phyloP scores from a whole-genome alignment of 2,329 filamentous ascomycete genomes.

The Tolypocladium tundrense region DNA sequence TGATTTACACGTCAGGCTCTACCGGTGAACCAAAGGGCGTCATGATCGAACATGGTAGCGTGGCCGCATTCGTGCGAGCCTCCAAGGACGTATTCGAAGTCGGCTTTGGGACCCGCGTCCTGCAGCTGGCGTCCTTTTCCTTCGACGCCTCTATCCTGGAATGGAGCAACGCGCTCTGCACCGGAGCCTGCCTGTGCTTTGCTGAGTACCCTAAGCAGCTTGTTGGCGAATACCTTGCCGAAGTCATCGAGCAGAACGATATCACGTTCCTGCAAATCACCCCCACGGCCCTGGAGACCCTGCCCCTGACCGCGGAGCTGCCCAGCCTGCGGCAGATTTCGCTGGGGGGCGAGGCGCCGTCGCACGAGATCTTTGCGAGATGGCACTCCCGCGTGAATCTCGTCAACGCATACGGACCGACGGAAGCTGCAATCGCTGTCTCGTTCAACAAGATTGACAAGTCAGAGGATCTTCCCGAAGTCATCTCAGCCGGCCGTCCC shows the following conservation, averaged over 20 bases:
- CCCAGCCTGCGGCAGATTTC: not conserved
- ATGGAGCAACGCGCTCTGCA: conserved; percentile 3
- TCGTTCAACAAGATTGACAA: conserved; percentile 4
- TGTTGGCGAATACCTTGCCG: conserved; percentile 3
- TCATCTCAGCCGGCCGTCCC: conserved; percentile 1
- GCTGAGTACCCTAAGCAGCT: conserved; percentile 2
- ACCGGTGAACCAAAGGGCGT: conserved; percentile 4
- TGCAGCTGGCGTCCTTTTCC: conserved; percentile 4
- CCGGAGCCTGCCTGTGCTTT: conserved; percentile 3
- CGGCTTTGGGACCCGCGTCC: conserved; percentile 1
- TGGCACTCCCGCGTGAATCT: conserved; percentile 5
- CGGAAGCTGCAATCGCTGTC: conserved; percentile 2
- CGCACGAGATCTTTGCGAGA: conserved; percentile 3
- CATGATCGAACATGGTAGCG: conserved; percentile 3
- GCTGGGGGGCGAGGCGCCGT: conserved; percentile 2
- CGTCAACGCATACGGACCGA: conserved; percentile 3
- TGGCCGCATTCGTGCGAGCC: conserved; percentile 1
- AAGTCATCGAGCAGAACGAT: conserved; percentile 2
- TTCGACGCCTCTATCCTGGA: conserved; percentile 4
- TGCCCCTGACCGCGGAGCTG: not conserved
- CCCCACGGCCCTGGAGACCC: conserved; percentile 1
- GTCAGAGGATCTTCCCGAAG: not conserved
- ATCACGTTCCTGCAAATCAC: conserved; percentile 3
- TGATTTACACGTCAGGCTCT: conserved; percentile 4
- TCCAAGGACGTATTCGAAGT: conserved; percentile 1